Evolutionary conservation across 129 eudicot species (phyloP), one percentile per base, ranked within the genome.

Genomic region (Smallanthus sonchifolius): DNA sequence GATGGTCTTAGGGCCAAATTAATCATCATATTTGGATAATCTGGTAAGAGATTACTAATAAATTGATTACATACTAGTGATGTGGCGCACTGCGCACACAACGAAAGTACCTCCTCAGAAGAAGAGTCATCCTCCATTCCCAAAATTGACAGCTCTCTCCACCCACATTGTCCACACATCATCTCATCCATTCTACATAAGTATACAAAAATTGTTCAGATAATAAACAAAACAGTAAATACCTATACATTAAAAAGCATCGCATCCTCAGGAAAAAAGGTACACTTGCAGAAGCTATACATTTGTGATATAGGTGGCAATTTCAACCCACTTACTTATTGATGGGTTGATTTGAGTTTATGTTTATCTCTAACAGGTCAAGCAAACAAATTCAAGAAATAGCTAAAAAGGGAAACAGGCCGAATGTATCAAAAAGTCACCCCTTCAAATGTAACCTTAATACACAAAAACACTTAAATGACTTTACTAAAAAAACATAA

Each of bases 121-220:
- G 83, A 62, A 95, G 86, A 84, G 39, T 75, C 82, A 82, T 87
- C 88, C 44, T 56, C 71, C n/a, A 73, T 34, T 72, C 81, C 87
- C 67, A 88, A 47, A 38, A 81, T 65, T 4, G 87, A 90, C 61
- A 92, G 55, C 63, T 92, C 92, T 76, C 92, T 87, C 83, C 84
- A 80, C 32, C 90, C 92, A 51, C 89, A 85, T 72, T 84, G 91
- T 42, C 87, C 91, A 36, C 89, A 70, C 92, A 90, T 93, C 92
- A 90, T 87, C 81, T 93, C 96, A 78, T 93, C 98, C 95, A 93
- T 93, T 83, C 98, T 90, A 82, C 81, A 77, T 44, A 7, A 36
- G 16, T 42, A 65, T 20, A 72, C 55, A 66, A 57, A 30, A 55
- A 32, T 49, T 44, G 19, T 72, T 79, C 66, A 71, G 49, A 65